Conservation (phyloP, 2,329 filamentous ascomycete species). For the Fusarium sp. region DNA sequence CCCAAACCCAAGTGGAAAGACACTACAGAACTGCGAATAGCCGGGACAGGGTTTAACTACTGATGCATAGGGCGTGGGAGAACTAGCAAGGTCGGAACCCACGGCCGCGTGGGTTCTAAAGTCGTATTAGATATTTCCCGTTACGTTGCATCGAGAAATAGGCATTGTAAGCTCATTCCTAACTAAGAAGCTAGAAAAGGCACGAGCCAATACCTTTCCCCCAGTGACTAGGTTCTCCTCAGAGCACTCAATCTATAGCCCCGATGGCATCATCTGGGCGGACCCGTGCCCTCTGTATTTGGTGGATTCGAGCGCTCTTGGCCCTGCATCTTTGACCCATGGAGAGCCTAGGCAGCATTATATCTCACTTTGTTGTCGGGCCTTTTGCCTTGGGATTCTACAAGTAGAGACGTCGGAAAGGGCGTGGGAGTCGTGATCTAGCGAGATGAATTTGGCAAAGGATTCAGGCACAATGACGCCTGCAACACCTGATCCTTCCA, state of each 20-base stretch:
- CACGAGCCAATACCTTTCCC: background rate
- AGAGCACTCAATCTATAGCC: background rate
- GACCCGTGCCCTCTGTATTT: background rate
- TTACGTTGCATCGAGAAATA: background rate
- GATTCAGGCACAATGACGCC: background rate
- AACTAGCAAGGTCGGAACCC: background rate
- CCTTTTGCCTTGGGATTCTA: background rate
- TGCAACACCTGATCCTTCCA: background rate
- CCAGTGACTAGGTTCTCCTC: background rate
- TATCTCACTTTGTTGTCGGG: background rate
- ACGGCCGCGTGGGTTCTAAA: background rate
- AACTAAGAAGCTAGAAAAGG: background rate
- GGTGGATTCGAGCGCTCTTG: background rate
- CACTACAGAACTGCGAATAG: background rate
- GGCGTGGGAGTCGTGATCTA: background rate
- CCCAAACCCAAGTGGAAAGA: background rate
- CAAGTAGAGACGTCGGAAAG: background rate
- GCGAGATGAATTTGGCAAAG: background rate
- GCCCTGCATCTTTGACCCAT: background rate
- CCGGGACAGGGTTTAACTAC: background rate
- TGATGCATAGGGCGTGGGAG: background rate
- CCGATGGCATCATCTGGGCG: background rate
- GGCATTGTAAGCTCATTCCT: background rate
- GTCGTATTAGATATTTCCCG: background rate
- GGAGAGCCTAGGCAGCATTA: too few species aligned